Percentiles rank a stretch among this genome's conserved stretches.
These are phyloP conservation scores for Bretschneidera sinensis DNA, from an alignment of 345 rosid genomes.

Conservation along the genomic window DNA sequence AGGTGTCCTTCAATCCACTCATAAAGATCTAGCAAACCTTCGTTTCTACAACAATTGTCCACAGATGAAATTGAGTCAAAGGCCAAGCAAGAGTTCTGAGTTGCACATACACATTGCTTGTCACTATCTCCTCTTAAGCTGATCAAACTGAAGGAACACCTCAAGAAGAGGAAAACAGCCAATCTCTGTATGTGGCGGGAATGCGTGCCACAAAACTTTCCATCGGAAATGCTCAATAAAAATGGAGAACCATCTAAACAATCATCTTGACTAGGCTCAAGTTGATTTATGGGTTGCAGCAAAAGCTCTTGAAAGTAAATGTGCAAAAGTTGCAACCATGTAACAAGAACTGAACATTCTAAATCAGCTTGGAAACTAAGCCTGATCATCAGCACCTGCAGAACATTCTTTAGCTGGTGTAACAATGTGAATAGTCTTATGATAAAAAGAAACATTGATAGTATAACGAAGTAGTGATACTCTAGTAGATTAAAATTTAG, in stretches of 20 bases:
- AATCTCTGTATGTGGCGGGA: constrained; percentile 58
- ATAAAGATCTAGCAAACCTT: constrained; percentile 45
- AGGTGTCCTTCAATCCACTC: constrained; percentile 60
- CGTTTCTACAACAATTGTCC: constrained; percentile 31
- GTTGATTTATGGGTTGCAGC: constrained; percentile 28
- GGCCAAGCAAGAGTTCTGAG: constrained; percentile 20
- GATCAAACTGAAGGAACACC: constrained; percentile 58
- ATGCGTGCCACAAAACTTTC: constrained; percentile 22
- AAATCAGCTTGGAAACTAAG: constrained; percentile 47
- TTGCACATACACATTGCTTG: constrained; percentile 28
- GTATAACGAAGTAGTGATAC: not conserved
- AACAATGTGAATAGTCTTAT: not conserved
- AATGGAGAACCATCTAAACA: constrained; percentile 83
- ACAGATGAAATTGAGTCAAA: constrained; percentile 17
- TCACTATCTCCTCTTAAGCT: constrained; percentile 31
- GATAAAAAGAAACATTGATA: not conserved
- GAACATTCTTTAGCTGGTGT: constrained; percentile 6
- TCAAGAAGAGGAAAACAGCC: constrained; percentile 60
- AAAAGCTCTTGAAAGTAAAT: constrained; percentile 51
- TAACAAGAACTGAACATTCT: constrained; percentile 31
- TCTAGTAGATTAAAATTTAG: not conserved
- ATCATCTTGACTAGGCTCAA: constrained; percentile 27
- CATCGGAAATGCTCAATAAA: constrained; percentile 35
- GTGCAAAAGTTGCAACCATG: constrained; percentile 77
- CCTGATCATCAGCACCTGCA: constrained; percentile 79